A percentile compares a stretch with the other conserved stretches of the same genome.
These are phyloP conservation scores for Triglochin maritima DNA, from an alignment of 106 monocot genomes.

Conservation along the genomic window DNA sequence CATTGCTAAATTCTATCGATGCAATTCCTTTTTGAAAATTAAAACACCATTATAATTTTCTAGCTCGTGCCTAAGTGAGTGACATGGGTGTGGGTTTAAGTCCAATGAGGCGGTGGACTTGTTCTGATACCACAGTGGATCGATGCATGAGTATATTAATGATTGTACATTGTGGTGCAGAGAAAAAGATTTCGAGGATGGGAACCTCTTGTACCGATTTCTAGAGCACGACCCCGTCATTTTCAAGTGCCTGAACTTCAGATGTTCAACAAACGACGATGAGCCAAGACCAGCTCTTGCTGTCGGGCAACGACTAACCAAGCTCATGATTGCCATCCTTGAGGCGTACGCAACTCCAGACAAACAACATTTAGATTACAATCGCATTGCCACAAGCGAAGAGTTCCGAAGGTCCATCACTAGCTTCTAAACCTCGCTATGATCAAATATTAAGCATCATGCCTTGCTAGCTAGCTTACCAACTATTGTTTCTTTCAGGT, in stretches of 20 bases:
- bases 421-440: neutral
- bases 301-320: slow-evolving; percentile 50
- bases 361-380: slow-evolving; percentile 48
- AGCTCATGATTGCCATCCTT: slow-evolving; percentile 76
- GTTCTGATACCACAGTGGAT: no score
- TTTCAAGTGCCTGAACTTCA: slow-evolving; percentile 71
- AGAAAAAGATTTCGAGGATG: slow-evolving; percentile 81
- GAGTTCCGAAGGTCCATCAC: slow-evolving; percentile 68
- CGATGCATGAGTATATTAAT: no score
- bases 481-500: slow-evolving; percentile 27
- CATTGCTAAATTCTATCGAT: no score
- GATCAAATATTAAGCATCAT: neutral
- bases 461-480: neutral
- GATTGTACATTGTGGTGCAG: slow-evolving; percentile 13
- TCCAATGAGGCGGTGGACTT: no score
- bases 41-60: no score
- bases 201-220: slow-evolving; percentile 54
- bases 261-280: slow-evolving; percentile 55
- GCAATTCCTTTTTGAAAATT: no score
- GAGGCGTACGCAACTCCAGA: slow-evolving; percentile 85
- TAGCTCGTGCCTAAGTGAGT: no score
- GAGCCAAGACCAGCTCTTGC: slow-evolving; percentile 51
- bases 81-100: no score
- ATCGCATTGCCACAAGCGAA: slow-evolving; percentile 59
- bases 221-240: slow-evolving; percentile 83